These are phyloP conservation scores for Mallotus nudiflorus DNA, from an alignment of 345 rosid species.

Conservation along the genomic window DNA sequence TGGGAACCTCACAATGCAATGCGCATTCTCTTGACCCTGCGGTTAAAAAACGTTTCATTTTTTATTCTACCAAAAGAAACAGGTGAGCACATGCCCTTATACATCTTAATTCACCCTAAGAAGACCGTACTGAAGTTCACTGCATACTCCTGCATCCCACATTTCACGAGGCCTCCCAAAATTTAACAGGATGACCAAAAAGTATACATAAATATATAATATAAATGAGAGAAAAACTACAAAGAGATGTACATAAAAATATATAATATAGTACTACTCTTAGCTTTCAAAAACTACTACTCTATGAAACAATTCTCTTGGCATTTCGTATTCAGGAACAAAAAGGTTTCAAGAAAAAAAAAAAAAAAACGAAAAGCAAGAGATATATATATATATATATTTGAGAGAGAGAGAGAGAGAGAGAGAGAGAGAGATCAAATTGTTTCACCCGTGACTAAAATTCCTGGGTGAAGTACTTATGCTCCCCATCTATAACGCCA, in stretches of 20 bases:
- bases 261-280: neutral
- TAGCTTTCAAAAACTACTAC: neutral
- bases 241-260: neutral
- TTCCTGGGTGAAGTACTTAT: neutral
- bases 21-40: too few species aligned
- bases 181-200: too few species aligned
- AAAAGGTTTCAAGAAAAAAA: neutral
- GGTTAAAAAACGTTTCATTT: too few species aligned
- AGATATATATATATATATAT: neutral
- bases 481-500: constrained; percentile 20
- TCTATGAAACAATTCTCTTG: neutral
- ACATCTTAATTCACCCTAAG: too few species aligned
- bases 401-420: neutral
- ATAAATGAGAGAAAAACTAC: neutral
- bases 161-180: too few species aligned
- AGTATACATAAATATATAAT: neutral
- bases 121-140: too few species aligned
- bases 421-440: neutral
- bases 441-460: constrained; percentile 18
- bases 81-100: too few species aligned
- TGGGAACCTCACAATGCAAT: too few species aligned
- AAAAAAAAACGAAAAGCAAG: neutral
- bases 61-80: too few species aligned
- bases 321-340: neutral
- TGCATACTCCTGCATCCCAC: too few species aligned